Evolutionary conservation across 2,329 filamentous ascomycete species (phyloP).

Genomic region (Epichloe hybrida): DNA sequence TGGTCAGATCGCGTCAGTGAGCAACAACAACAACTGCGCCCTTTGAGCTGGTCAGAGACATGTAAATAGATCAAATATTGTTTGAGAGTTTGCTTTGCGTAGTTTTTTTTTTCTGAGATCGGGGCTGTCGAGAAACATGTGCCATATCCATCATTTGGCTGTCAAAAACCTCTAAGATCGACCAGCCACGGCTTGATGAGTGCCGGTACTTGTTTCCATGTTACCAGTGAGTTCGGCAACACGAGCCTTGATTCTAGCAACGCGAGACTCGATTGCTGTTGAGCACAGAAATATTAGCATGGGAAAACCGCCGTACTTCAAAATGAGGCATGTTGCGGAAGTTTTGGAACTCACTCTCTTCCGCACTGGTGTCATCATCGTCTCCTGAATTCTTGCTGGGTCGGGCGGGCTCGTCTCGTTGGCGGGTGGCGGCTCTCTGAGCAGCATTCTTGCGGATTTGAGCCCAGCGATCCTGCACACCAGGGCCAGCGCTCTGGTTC

Average conservation of each 20-base stretch:
- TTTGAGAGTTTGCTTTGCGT: not conserved
- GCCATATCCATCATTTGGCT: not conserved
- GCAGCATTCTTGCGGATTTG: slow-evolving; percentile 93
- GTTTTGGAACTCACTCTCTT: slow-evolving; percentile 63
- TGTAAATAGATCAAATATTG: not conserved
- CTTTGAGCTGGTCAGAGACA: not conserved
- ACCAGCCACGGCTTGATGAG: slow-evolving; percentile 14
- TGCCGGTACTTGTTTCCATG: slow-evolving; percentile 45
- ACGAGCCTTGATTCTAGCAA: slow-evolving; percentile 93
- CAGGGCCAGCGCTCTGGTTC: slow-evolving; percentile 19
- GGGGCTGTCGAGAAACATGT: no score
- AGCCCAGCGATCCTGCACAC: slow-evolving; percentile 70
- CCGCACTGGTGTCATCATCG: slow-evolving; percentile 84
- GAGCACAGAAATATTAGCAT: slow-evolving; percentile 11
- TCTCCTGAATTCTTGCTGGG: slow-evolving; percentile 45
- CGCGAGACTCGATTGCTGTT: slow-evolving; percentile 87
- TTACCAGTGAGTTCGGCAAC: slow-evolving; percentile 87
- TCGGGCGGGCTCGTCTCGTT: slow-evolving; percentile 51
- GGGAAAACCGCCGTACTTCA: not conserved
- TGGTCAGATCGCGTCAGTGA: not conserved
- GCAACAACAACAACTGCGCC: not conserved
- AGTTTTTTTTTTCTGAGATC: not conserved
- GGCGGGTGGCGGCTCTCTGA: slow-evolving; percentile 54
- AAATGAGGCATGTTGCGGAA: not conserved
- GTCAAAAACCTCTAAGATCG: slow-evolving; percentile 11